A percentile compares a stretch with the other conserved stretches of the same genome.
Conservation (phyloP, 805 yeast genomes). For the Pichia phayaonensis region DNA sequence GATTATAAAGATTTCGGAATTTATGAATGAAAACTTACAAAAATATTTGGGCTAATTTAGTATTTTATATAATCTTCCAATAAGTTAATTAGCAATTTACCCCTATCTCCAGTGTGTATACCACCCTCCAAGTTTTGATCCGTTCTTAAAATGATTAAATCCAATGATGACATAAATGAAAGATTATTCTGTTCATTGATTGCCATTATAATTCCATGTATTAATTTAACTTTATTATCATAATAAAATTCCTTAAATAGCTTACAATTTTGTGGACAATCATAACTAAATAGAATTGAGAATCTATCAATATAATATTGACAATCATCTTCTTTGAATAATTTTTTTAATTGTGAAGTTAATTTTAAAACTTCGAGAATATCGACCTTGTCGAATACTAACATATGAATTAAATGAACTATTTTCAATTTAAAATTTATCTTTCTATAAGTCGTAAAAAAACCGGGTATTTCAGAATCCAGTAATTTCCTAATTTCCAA, state of each 20-base stretch:
- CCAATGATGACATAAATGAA: constrained; percentile 18
- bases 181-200: constrained; percentile 14
- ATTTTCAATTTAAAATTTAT: constrained; percentile 37
- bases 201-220: constrained; percentile 35
- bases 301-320: constrained; percentile 36
- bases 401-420: constrained; percentile 35
- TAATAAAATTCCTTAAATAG: constrained; percentile 31
- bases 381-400: constrained; percentile 15
- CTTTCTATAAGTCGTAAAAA: constrained; percentile 26
- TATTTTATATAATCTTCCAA: constrained; percentile 38
- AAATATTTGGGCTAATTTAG: constrained; percentile 12
- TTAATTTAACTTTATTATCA: constrained; percentile 31
- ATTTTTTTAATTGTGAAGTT: constrained; percentile 32
- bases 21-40: constrained; percentile 34
- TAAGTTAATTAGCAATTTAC: constrained; percentile 35
- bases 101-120: constrained; percentile 18
- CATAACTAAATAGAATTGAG: constrained; percentile 45
- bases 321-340: constrained; percentile 27
- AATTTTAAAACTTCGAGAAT: constrained; percentile 31
- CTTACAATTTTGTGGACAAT: constrained; percentile 34
- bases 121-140: constrained; percentile 16
- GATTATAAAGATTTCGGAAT: constrained; percentile 44
- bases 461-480: constrained; percentile 31
- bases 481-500: constrained; percentile 35
- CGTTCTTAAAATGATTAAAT: constrained; percentile 15